Conservation (phyloP, 306 rosid species). For the Sophora flavescens region DNA sequence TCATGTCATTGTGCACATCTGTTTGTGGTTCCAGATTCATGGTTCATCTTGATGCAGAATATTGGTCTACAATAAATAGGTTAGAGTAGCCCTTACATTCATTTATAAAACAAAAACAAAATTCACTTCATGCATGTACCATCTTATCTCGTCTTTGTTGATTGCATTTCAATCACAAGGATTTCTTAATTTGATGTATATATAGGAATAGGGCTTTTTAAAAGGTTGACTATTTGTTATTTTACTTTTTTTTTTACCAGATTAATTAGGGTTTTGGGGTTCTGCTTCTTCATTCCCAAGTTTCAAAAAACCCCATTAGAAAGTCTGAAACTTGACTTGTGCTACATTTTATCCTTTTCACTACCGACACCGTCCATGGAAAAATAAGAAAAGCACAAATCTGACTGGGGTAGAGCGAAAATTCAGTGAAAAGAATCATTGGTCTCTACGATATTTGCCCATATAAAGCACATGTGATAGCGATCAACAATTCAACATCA, state of each 20-base stretch:
- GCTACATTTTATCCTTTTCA: slow-evolving; percentile 4
- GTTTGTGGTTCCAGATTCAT: too few species aligned
- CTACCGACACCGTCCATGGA: neutral
- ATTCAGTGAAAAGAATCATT: neutral
- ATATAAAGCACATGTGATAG: slow-evolving; percentile 33
- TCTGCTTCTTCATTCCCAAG: neutral
- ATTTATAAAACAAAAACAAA: too few species aligned
- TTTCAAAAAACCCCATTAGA: neutral
- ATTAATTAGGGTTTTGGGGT: neutral
- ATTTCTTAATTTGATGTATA: too few species aligned
- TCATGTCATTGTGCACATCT: too few species aligned
- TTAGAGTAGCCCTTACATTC: too few species aligned
- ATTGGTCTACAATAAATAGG: too few species aligned
- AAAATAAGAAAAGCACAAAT: neutral
- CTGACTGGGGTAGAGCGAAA: neutral
- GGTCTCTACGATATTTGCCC: slow-evolving; percentile 2
- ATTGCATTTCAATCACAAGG: too few species aligned
- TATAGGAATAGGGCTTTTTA: too few species aligned
- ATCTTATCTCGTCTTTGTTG: too few species aligned
- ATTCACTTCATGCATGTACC: too few species aligned
- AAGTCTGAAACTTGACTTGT: slow-evolving; percentile 7
- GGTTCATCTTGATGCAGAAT: too few species aligned
- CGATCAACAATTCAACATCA: slow-evolving; percentile 25
- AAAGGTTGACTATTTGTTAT: too few species aligned
- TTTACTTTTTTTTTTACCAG: neutral